Conservation (phyloP, 2,329 filamentous ascomycete genomes). For the Botrytis elliptica region DNA sequence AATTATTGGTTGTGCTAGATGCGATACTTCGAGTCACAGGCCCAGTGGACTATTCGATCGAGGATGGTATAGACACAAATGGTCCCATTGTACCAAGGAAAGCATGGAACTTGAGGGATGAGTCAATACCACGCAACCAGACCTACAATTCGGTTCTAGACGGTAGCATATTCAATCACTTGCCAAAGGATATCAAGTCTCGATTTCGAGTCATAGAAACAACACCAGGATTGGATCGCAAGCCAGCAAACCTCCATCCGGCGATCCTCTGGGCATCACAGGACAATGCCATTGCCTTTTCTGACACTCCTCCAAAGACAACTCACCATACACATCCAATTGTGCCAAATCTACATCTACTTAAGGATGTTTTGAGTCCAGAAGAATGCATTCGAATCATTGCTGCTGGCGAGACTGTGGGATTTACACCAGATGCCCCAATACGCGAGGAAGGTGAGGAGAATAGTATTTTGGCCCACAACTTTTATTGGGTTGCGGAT, state of each 20-base stretch:
- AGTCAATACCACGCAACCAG: slow-evolving; percentile 42
- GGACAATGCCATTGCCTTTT: slow-evolving; percentile 56
- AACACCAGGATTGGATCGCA: slow-evolving; percentile 58
- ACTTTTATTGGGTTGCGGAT: slow-evolving; percentile 72
- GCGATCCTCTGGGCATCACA: slow-evolving; percentile 63
- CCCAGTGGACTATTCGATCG: slow-evolving; percentile 51
- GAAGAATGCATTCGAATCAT: slow-evolving; percentile 66
- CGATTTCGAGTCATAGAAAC: slow-evolving; percentile 60
- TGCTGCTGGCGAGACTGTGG: slow-evolving; percentile 62
- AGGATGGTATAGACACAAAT: slow-evolving; percentile 26
- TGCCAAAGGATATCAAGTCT: slow-evolving; percentile 42
- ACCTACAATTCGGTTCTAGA: slow-evolving; percentile 60
- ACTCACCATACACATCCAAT: slow-evolving; percentile 57
- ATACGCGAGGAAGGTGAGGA: slow-evolving; percentile 62
- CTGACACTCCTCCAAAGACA: slow-evolving; percentile 47
- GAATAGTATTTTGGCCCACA: slow-evolving; percentile 65
- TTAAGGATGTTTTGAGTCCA: slow-evolving; percentile 58
- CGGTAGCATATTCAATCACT: slow-evolving; percentile 50
- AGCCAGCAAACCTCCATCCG: slow-evolving; percentile 66
- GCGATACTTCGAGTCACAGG: slow-evolving; percentile 63
- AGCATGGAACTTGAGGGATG: slow-evolving; percentile 58
- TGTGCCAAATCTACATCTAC: slow-evolving; percentile 60
- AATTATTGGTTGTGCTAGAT: slow-evolving; percentile 61
- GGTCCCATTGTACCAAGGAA: slow-evolving; percentile 48
- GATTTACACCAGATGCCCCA: slow-evolving; percentile 67